These are phyloP conservation scores for rapeseed (Brassica napus) DNA, from an alignment of 345 rosid species.

Conservation along the genomic window DNA sequence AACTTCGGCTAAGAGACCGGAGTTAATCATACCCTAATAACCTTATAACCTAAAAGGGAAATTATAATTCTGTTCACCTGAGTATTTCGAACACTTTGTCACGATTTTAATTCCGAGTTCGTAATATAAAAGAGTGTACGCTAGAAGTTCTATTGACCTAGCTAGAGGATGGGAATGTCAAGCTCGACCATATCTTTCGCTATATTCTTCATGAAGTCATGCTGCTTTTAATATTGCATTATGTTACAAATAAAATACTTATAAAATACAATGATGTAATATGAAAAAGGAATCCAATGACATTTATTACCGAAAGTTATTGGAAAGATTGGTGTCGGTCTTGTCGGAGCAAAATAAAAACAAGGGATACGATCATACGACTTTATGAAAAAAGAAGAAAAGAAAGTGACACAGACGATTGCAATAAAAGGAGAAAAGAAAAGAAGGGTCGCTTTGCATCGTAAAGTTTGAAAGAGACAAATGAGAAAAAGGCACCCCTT, in stretches of 20 bases:
- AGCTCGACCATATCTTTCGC: constrained; percentile 18
- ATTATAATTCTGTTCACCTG: not conserved
- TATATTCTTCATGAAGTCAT: not conserved
- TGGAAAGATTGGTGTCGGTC: constrained; percentile 38
- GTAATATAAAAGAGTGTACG: not conserved
- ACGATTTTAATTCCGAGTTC: not conserved
- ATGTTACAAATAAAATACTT: not conserved
- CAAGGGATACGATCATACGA: constrained; percentile 32
- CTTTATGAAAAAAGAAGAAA: constrained; percentile 29
- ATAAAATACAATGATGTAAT: constrained; percentile 12
- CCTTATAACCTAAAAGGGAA: not conserved
- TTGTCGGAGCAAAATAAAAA: constrained; percentile 32
- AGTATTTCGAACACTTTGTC: not conserved
- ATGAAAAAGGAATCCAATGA: constrained; percentile 38
- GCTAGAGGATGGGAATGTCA: not conserved
- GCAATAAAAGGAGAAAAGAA: constrained; percentile 10
- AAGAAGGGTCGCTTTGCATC: constrained; percentile 34
- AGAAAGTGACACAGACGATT: constrained; percentile 30
- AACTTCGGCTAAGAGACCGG: no score
- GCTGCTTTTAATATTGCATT: not conserved
- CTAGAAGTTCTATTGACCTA: constrained; percentile 2
- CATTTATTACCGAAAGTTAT: constrained; percentile 30
- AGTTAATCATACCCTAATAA: not conserved
- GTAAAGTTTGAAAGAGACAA: constrained; percentile 65
- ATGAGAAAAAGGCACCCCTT: constrained; percentile 41